These are phyloP conservation scores for Holtermannia corniformis DNA, from an alignment of 768 basidiomycete species.

Conservation along the genomic window DNA sequence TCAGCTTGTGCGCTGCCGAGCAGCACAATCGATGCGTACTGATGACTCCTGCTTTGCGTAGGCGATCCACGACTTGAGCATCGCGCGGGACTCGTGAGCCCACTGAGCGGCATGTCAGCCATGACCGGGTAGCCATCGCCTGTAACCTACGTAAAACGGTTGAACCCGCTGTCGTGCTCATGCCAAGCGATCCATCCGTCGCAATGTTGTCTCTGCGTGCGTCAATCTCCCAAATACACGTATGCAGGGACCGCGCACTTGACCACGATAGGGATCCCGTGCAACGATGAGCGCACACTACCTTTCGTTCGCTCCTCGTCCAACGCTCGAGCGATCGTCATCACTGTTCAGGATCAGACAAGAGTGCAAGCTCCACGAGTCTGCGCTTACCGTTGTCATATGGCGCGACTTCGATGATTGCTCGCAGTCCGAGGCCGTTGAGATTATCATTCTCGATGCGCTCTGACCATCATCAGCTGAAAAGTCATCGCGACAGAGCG, in stretches of 20 bases:
- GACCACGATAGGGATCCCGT: constrained; percentile 33
- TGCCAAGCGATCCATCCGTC: constrained; percentile 23
- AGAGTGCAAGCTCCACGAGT: background rate
- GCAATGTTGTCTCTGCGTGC: constrained; percentile 30
- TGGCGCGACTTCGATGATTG: constrained; percentile 30
- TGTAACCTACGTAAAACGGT: no score
- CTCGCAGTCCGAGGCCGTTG: constrained; percentile 22
- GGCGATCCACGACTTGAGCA: background rate
- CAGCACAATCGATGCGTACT: no score
- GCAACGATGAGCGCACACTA: constrained; percentile 11
- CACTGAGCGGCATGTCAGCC: constrained; percentile 1
- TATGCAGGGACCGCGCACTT: constrained; percentile 9
- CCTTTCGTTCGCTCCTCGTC: constrained; percentile 20
- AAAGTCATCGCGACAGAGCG: no score
- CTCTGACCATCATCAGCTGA: no score
- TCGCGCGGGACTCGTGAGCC: background rate
- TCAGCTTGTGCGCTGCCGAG: background rate
- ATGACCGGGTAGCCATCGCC: constrained; percentile 15
- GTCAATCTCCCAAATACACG: background rate
- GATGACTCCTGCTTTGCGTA: constrained; percentile 6
- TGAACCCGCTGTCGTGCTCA: constrained; percentile 33
- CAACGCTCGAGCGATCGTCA: constrained; percentile 18
- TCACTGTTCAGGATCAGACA: no score
- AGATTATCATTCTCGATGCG: constrained; percentile 29
- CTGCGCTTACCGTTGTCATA: constrained; percentile 5